phyloP scores from a whole-genome alignment of 768 basidiomycete genomes.

The Trametes sanguinea region DNA sequence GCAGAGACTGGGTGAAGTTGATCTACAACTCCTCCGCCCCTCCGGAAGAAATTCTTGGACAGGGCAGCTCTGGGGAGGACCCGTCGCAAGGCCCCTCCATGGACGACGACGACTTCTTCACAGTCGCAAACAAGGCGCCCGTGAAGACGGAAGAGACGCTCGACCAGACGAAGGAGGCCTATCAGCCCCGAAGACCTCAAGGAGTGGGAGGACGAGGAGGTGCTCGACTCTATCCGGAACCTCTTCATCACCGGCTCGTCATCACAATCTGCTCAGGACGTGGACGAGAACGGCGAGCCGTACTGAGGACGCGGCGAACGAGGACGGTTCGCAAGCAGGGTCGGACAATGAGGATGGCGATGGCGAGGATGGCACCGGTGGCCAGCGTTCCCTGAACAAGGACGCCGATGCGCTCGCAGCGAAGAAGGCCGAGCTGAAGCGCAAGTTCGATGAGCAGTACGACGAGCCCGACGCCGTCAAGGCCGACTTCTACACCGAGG shows the following conservation, averaged over 20 bases:
- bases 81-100: slow-evolving; percentile 34
- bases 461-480: slow-evolving; percentile 83
- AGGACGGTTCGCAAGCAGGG: slow-evolving; percentile 31
- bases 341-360: slow-evolving; percentile 38
- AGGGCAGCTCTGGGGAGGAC: not conserved
- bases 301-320: slow-evolving; percentile 40
- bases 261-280: slow-evolving; percentile 38
- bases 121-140: slow-evolving; percentile 44
- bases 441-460: slow-evolving; percentile 96
- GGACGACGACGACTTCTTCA: slow-evolving; percentile 78
- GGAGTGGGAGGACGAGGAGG: slow-evolving; percentile 83
- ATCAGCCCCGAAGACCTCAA: slow-evolving; percentile 53
- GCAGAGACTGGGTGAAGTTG: slow-evolving; percentile 80
- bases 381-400: slow-evolving; percentile 17
- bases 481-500: slow-evolving; percentile 86
- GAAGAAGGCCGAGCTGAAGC: slow-evolving; percentile 91
- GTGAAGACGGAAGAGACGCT: slow-evolving; percentile 49
- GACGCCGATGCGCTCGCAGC: slow-evolving; percentile 59
- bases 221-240: slow-evolving; percentile 82
- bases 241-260: slow-evolving; percentile 85
- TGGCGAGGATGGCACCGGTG: slow-evolving; percentile 43
- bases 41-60: slow-evolving; percentile 63
- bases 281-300: slow-evolving; percentile 41
- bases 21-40: slow-evolving; percentile 74
- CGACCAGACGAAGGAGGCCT: slow-evolving; percentile 69